Conservation (phyloP, 768 basidiomycete genomes). For the Pleurotus pulmonarius region DNA sequence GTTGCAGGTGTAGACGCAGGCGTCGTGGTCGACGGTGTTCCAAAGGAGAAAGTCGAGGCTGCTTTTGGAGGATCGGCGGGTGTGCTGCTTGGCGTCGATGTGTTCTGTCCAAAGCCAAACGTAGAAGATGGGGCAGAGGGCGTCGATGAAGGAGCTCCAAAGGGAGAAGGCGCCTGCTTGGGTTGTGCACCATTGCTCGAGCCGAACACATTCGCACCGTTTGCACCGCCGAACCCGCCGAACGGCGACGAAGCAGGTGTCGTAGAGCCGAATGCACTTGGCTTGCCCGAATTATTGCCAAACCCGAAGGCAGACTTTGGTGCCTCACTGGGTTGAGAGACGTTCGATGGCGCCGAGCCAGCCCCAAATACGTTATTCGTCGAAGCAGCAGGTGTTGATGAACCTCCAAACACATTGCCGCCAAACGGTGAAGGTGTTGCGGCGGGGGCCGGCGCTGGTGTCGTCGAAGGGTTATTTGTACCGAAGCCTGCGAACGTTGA, state of each 20-base stretch:
- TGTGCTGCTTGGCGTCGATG: background rate
- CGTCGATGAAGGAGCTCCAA: background rate
- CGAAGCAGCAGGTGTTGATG: background rate
- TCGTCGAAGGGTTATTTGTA: background rate
- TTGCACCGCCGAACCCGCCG: background rate
- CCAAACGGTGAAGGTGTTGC: background rate
- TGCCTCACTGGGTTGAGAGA: background rate
- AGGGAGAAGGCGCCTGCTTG: background rate
- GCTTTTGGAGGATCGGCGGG: background rate
- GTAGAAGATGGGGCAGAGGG: background rate
- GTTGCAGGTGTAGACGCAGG: conserved; percentile 5
- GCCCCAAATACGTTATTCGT: conserved; percentile 3
- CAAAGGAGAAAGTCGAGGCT: background rate
- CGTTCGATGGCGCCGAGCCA: background rate
- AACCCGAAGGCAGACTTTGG: background rate
- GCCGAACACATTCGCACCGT: background rate
- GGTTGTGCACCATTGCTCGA: background rate
- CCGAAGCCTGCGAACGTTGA: background rate
- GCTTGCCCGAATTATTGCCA: background rate
- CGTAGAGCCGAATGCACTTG: background rate
- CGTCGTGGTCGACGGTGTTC: background rate
- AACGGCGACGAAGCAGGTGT: background rate
- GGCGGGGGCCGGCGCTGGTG: background rate
- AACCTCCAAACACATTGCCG: background rate
- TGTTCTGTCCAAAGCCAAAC: background rate